A percentile compares a stretch with the other conserved stretches of the same genome.
These are phyloP conservation scores for Punctularia strigosozonata DNA, from an alignment of 768 basidiomycete species.

Conservation along the genomic window DNA sequence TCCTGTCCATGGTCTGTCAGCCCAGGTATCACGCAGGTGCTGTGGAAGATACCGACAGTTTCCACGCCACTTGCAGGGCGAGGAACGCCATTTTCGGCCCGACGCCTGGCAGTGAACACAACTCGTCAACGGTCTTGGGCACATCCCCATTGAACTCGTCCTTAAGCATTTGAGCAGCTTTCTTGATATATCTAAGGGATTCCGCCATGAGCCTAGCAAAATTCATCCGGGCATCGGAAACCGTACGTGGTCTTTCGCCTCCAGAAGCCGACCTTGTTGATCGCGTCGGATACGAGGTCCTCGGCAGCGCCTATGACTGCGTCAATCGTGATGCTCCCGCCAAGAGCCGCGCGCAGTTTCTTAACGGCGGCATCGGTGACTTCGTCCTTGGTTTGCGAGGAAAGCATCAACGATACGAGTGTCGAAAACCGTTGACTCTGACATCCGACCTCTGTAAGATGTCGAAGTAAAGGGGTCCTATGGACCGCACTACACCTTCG, in stretches of 20 bases:
- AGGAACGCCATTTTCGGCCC: conserved; percentile 97
- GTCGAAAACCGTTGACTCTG: conserved; percentile 80
- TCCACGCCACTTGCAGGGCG: conserved; percentile 75
- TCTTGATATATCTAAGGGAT: conserved; percentile 52
- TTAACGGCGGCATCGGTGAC: conserved; percentile 71
- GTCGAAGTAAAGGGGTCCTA: background rate
- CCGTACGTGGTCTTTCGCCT: conserved; percentile 65
- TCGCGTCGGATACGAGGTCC: conserved; percentile 55
- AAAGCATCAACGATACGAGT: conserved; percentile 89
- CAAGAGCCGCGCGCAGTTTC: conserved; percentile 61
- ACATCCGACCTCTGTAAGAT: too few species aligned
- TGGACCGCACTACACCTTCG: conserved; percentile 36
- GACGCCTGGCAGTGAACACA: conserved; percentile 82
- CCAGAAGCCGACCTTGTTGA: conserved; percentile 91
- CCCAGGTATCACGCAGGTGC: background rate
- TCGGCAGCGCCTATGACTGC: conserved; percentile 55
- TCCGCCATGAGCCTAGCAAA: too few species aligned
- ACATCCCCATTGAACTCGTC: conserved; percentile 77
- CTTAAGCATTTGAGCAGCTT: conserved; percentile 54
- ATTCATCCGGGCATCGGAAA: too few species aligned
- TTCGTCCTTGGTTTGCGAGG: conserved; percentile 91
- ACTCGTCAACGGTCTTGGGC: conserved; percentile 77
- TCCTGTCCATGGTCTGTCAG: conserved; percentile 29
- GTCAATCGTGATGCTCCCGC: conserved; percentile 71
- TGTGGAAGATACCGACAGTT: conserved; percentile 36